Percentiles rank a stretch among this genome's conserved stretches.
These are phyloP conservation scores for Abrus pulchellus DNA, from an alignment of 306 rosid genomes.

Conservation along the genomic window DNA sequence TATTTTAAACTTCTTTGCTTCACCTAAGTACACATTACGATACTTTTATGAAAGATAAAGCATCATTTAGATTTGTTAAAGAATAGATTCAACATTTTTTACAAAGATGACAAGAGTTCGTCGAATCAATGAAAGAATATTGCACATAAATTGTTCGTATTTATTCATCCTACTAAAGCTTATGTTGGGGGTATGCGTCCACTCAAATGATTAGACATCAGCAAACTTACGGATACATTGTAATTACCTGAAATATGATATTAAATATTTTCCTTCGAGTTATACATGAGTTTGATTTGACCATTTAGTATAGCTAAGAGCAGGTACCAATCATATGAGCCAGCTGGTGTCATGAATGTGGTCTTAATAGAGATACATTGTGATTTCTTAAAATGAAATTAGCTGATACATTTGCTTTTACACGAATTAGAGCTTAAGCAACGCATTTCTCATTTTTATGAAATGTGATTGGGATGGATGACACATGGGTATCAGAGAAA, in stretches of 20 bases:
- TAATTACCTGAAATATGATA: background rate
- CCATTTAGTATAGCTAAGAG: constrained; percentile 21
- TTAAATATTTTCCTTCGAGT: constrained; percentile 9
- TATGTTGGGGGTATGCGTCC: background rate
- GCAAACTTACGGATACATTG: background rate
- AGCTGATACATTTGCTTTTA: constrained; percentile 13
- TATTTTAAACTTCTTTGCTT: constrained; percentile 4
- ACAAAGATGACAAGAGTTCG: background rate
- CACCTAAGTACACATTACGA: constrained; percentile 12
- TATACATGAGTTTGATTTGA: constrained; percentile 35
- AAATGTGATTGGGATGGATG: constrained; percentile 63
- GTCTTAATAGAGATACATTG: background rate
- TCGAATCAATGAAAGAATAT: constrained; percentile 5
- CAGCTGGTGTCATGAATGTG: constrained; percentile 45
- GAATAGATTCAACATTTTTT: constrained; percentile 19
- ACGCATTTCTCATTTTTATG: constrained; percentile 55
- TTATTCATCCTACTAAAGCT: constrained; percentile 6
- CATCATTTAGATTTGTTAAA: constrained; percentile 10
- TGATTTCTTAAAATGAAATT: constrained; percentile 41
- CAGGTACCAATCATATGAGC: constrained; percentile 27
- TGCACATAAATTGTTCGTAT: constrained; percentile 6
- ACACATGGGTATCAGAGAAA: constrained; percentile 68
- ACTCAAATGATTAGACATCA: constrained; percentile 12
- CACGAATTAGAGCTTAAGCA: constrained; percentile 54
- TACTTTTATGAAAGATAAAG: constrained; percentile 10